Conservation (phyloP, 805 yeast genomes). For the Kuraishia floccosa region DNA sequence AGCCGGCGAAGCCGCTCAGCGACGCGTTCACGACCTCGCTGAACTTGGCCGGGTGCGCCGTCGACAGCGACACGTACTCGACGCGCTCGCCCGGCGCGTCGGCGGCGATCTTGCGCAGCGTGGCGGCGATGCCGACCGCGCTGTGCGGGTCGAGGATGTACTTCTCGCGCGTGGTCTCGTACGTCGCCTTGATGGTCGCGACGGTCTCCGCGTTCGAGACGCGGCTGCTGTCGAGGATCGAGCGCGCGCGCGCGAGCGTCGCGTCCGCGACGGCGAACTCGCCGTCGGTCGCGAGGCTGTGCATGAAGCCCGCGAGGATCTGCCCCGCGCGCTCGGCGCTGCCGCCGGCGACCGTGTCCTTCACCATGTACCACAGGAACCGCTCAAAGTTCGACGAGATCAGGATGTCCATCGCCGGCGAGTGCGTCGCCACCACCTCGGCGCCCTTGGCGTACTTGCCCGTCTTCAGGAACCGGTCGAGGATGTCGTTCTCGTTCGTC, state of each 20-base stretch:
- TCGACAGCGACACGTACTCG: constrained; percentile 68
- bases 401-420: constrained; percentile 98
- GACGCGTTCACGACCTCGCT: constrained; percentile 91
- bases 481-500: constrained; percentile 90
- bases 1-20: constrained; percentile 49
- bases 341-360: constrained; percentile 50
- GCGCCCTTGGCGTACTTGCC: constrained; percentile 74
- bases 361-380: constrained; percentile 85
- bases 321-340: constrained; percentile 65
- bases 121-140: constrained; percentile 84
- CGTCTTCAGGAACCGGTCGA: constrained; percentile 81
- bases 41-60: constrained; percentile 99
- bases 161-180: constrained; percentile 41
- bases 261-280: constrained; percentile 58
- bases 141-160: constrained; percentile 95
- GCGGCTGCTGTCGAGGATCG: constrained; percentile 67
- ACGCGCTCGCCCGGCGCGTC: constrained; percentile 24
- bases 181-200: constrained; percentile 64
- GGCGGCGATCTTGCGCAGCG: constrained; percentile 46
- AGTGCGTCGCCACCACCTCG: constrained; percentile 73
- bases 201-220: constrained; percentile 72
- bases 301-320: constrained; percentile 66
- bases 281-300: constrained; percentile 63
- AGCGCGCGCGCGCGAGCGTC: constrained; percentile 55
- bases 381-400: constrained; percentile 96